Base-by-base conservation (phyloP, 805 yeast genomes). In the Hanseniaspora guilliermondii region DNA sequence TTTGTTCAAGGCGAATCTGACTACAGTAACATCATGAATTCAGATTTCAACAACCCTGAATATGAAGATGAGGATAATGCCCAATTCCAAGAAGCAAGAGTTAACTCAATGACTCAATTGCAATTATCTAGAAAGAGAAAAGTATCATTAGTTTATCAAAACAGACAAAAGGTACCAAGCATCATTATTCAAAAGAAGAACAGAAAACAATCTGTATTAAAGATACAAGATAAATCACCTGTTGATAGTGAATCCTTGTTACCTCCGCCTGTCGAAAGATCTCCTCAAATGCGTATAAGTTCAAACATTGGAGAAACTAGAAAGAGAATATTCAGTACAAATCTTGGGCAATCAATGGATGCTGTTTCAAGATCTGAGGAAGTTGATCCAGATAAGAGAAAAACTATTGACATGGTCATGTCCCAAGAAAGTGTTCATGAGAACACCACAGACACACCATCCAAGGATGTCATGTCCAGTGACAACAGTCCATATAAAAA, bases 251-350 rank as follows among this genome's bases (percentile, higher is more conserved):
- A 62, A 36, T 68, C 70, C 3, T 60, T 67, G 25, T 58, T 68
- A 54, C 70, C 70, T 14, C 71, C 71, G n/a, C 71, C 71, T 22
- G 60, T 64, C 53, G 70, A 70, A 8, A 68, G 66, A 55, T 68
- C 71, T 8, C 71, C 70, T 21, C 70, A 69, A 19, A 68, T 68
- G 41, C 61, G 71, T 47, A 65, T 68, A 17, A 67, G 70, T 48
- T 68, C 71, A 2, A 67, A 68, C 17, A 60, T 68, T 27, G 69
- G 63, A 9, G 53, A 52, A 9, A 41, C 55, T 3, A 52, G 55
- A 52, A 62, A 58, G 27, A 59, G 60, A 39, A 64, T 64, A 17
- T 65, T 68, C 54, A 67, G 57, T 22, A 22, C 68, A 24, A 65
- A 60, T 42, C 19, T 52, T 6, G 55, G 55, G 4, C 55, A 52